These are phyloP conservation scores for Plasmodiophora brassicae DNA, from an alignment of 208 protist genomes.

Conservation along the genomic window DNA sequence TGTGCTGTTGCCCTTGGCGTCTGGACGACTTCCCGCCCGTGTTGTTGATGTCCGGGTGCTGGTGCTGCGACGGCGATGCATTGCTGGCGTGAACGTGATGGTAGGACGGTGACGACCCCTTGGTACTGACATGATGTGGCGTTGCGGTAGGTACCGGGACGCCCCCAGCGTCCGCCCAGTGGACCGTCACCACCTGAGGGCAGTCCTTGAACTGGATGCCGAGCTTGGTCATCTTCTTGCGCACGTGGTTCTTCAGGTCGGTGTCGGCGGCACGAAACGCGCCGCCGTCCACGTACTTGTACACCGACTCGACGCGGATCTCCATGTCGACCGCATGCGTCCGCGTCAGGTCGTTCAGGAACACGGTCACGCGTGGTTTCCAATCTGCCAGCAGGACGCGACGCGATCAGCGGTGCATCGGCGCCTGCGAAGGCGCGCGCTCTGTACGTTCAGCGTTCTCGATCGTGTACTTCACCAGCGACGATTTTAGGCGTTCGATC, in stretches of 20 bases:
- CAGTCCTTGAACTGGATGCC: not conserved
- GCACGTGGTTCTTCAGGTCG: not conserved
- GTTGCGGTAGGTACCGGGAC: no score
- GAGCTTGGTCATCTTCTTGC: slow-evolving; percentile 18
- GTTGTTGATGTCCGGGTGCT: no score
- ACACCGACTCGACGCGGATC: slow-evolving; percentile 14
- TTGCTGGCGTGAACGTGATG: no score
- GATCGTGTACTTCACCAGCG: slow-evolving; percentile 9
- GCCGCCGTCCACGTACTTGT: not conserved
- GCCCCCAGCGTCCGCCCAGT: no score
- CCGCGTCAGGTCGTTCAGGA: not conserved
- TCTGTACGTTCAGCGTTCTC: not conserved
- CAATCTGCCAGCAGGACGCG: not conserved
- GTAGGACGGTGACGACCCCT: no score
- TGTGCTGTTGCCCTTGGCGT: no score
- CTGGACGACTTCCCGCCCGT: no score
- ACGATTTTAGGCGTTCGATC: not conserved
- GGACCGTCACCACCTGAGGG: no score
- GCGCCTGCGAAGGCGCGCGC: no score
- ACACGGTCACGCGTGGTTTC: slow-evolving; percentile 18
- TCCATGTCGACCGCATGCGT: not conserved
- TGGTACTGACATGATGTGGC: no score
- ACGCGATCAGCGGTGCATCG: no score
- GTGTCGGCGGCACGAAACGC: not conserved
- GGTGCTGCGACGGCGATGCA: no score